Conservation (phyloP, 208 protist species). For the Phytomonas sp. region DNA sequence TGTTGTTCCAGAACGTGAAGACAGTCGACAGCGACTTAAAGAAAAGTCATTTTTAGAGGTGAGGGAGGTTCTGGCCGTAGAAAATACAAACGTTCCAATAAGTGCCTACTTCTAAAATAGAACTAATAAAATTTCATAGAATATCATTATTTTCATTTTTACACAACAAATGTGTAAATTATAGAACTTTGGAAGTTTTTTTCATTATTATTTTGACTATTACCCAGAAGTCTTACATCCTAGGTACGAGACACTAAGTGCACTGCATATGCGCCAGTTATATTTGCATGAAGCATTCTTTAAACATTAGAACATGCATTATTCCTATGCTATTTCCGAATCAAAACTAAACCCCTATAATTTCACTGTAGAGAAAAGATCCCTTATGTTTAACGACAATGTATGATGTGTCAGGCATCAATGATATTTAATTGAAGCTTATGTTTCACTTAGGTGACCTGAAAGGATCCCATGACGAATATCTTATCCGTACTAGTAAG, state of each 20-base stretch:
- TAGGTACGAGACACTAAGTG: too few species aligned
- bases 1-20: neutral
- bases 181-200: conserved; percentile 3
- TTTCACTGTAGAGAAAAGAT: too few species aligned
- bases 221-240: neutral
- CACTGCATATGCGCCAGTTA: conserved; percentile 1
- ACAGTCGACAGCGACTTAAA: neutral
- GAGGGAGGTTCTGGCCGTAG: neutral
- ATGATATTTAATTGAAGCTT: too few species aligned
- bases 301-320: conserved; percentile 2
- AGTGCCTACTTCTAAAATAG: conserved; percentile 8
- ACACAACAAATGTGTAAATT: neutral
- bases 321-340: neutral
- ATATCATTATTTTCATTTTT: neutral
- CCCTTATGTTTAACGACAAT: too few species aligned
- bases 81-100: conserved; percentile 1
- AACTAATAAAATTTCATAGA: conserved; percentile 1
- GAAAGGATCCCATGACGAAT: too few species aligned
- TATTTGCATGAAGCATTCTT: conserved; percentile 2
- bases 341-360: conserved; percentile 2
- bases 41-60: neutral
- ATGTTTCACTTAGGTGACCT: too few species aligned
- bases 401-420: too few species aligned
- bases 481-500: conserved; percentile 3
- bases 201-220: neutral